phyloP scores from a whole-genome alignment of 805 yeast species.

The Kluyveromyces nonfermentans region DNA sequence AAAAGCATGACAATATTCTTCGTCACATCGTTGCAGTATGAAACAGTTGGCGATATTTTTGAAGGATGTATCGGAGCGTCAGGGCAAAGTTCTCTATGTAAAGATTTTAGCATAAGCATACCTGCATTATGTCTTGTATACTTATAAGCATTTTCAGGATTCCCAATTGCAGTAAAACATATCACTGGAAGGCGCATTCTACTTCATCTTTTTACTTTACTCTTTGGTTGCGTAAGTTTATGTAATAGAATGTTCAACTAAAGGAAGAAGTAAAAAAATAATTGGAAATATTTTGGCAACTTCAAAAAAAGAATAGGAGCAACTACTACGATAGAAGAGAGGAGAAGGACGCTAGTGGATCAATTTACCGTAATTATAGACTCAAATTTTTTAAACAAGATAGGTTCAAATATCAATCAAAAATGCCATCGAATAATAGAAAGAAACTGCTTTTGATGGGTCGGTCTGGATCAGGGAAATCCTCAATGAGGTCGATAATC shows the following conservation, averaged over 20 bases:
- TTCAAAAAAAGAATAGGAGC: too few relatives aligned
- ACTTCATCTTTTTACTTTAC: background rate
- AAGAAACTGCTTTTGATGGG: conserved; percentile 70
- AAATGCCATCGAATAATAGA: conserved; percentile 32
- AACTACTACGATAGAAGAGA: too few relatives aligned
- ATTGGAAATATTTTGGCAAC: too few relatives aligned
- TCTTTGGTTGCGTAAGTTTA: background rate
- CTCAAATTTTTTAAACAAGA: too few relatives aligned
- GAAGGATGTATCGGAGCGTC: conserved; percentile 8
- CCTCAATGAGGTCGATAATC: conserved; percentile 94
- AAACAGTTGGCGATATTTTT: conserved; percentile 8
- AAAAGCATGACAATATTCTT: conserved; percentile 39
- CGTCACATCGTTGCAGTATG: conserved; percentile 8
- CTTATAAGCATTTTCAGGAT: conserved; percentile 55
- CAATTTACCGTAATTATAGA: too few relatives aligned
- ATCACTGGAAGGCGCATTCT: conserved; percentile 3
- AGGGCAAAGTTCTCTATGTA: conserved; percentile 19
- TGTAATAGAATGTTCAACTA: too few relatives aligned
- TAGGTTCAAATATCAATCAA: too few relatives aligned
- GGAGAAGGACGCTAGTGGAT: too few relatives aligned
- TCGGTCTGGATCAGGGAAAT: conserved; percentile 94
- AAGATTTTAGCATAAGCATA: conserved; percentile 39
- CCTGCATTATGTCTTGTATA: conserved; percentile 77
- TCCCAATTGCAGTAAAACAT: conserved; percentile 44
- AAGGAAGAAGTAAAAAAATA: too few relatives aligned